Percentiles rank a stretch among this genome's conserved stretches.
These are phyloP conservation scores for Ophiostoma sp. DNA, from an alignment of 2,329 filamentous ascomycete genomes.

Conservation along the genomic window DNA sequence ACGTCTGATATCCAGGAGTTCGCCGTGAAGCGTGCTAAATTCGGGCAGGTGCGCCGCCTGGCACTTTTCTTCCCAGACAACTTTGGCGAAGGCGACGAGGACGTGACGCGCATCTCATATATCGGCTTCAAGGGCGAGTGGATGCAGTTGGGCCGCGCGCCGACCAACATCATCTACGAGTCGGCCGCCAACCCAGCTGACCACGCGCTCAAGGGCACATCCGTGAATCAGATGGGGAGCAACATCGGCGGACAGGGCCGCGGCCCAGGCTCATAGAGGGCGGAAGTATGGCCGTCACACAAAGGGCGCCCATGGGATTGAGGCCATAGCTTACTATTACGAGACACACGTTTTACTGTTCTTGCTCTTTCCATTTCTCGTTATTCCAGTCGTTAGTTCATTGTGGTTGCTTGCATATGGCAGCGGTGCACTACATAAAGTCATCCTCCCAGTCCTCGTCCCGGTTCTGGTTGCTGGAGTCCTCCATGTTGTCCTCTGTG, in stretches of 20 bases:
- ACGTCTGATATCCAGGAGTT: slow-evolving; percentile 81
- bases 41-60: slow-evolving; percentile 77
- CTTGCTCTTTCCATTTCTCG: background rate
- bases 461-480: slow-evolving; percentile 79
- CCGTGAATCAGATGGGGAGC: slow-evolving; percentile 50
- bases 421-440: slow-evolving; percentile 64
- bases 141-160: slow-evolving; percentile 77
- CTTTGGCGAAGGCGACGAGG: slow-evolving; percentile 71
- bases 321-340: no score
- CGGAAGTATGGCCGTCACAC: no score
- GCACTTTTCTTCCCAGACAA: slow-evolving; percentile 90
- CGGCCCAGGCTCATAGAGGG: background rate
- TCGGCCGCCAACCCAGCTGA: slow-evolving; percentile 86
- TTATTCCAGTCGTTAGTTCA: background rate
- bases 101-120: slow-evolving; percentile 73
- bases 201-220: slow-evolving; percentile 62
- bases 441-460: slow-evolving; percentile 76
- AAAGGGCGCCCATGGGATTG: no score
- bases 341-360: no score
- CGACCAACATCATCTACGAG: slow-evolving; percentile 85
- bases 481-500: slow-evolving; percentile 70
- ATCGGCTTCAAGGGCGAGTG: slow-evolving; percentile 92
- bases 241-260: slow-evolving; percentile 41
- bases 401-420: background rate
- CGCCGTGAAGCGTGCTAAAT: slow-evolving; percentile 78